A percentile compares a stretch with the other conserved stretches of the same genome.
These are phyloP conservation scores for Discostella stelligera DNA, from an alignment of 352 stramenopile genomes.

Conservation along the genomic window DNA sequence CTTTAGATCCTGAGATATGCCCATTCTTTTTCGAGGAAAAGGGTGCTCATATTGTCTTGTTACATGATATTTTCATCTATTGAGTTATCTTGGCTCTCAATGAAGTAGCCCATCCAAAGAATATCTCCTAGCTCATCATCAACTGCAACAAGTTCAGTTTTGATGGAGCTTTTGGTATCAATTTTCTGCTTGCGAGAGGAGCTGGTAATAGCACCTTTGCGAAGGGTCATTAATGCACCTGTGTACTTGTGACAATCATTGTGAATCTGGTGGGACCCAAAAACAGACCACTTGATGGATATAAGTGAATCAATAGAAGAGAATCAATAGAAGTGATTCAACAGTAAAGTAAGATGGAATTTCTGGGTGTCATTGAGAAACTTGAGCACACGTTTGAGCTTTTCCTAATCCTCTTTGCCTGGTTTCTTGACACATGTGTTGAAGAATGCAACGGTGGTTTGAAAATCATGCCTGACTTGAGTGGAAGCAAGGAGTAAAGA, in stretches of 20 bases:
- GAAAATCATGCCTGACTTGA: neutral
- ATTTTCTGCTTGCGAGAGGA: constrained; percentile 42
- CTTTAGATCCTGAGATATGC: neutral
- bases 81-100: neutral
- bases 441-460: neutral
- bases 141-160: constrained; percentile 46
- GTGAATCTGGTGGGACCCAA: too few relatives aligned
- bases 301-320: too few relatives aligned
- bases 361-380: neutral
- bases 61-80: neutral
- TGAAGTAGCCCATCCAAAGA: constrained; percentile 26
- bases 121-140: constrained; percentile 25
- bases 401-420: constrained; percentile 1
- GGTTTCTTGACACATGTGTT: neutral
- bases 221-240: too few relatives aligned
- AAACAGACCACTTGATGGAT: too few relatives aligned
- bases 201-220: constrained; percentile 7
- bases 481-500: too few relatives aligned
- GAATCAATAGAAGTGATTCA: too few relatives aligned
- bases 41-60: neutral
- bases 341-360: too few relatives aligned
- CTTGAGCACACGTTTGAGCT: neutral
- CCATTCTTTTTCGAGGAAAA: neutral
- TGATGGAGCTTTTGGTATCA: constrained; percentile 47
- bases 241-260: too few relatives aligned